phyloP scores from a whole-genome alignment of 1,284 basidiomycete species.

The Moesziomyces aphidis region DNA sequence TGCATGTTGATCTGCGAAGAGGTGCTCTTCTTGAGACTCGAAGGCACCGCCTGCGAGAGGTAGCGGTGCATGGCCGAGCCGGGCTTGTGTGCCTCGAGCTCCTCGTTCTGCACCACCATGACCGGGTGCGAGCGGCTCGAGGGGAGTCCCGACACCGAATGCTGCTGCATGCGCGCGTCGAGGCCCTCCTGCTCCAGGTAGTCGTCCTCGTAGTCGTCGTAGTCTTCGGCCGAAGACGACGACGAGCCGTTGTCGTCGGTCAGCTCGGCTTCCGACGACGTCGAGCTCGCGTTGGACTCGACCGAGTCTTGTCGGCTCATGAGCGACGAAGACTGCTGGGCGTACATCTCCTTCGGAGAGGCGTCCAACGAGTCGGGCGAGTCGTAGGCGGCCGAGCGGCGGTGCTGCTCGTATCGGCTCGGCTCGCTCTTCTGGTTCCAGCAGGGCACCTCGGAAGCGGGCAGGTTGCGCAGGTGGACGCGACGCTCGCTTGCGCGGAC shows the following conservation, averaged over 20 bases:
- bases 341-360: slow-evolving; percentile 34
- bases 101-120: slow-evolving; percentile 37
- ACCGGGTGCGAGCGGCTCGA: slow-evolving; percentile 36
- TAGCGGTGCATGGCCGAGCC: slow-evolving; percentile 57
- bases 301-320: slow-evolving; percentile 58
- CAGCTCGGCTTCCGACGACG: slow-evolving; percentile 62
- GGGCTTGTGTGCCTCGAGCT: slow-evolving; percentile 41
- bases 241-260: slow-evolving; percentile 66
- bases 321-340: slow-evolving; percentile 18
- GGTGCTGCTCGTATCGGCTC: slow-evolving; percentile 38
- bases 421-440: slow-evolving; percentile 59
- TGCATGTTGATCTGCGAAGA: slow-evolving; percentile 51
- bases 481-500: slow-evolving; percentile 63
- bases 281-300: slow-evolving; percentile 49
- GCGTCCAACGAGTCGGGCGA: slow-evolving; percentile 38
- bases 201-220: slow-evolving; percentile 63
- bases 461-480: slow-evolving; percentile 60
- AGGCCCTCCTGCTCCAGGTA: slow-evolving; percentile 54
- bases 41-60: slow-evolving; percentile 54
- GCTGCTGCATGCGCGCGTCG: slow-evolving; percentile 48
- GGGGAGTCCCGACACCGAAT: slow-evolving; percentile 32
- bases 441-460: slow-evolving; percentile 63
- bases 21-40: slow-evolving; percentile 55
- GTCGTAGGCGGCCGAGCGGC: slow-evolving; percentile 37
- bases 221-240: slow-evolving; percentile 62